A percentile compares a stretch with the other conserved stretches of the same genome.
Conservation (phyloP, 1,284 basidiomycete species). For the Cutaneotrichosporon curvatum region DNA sequence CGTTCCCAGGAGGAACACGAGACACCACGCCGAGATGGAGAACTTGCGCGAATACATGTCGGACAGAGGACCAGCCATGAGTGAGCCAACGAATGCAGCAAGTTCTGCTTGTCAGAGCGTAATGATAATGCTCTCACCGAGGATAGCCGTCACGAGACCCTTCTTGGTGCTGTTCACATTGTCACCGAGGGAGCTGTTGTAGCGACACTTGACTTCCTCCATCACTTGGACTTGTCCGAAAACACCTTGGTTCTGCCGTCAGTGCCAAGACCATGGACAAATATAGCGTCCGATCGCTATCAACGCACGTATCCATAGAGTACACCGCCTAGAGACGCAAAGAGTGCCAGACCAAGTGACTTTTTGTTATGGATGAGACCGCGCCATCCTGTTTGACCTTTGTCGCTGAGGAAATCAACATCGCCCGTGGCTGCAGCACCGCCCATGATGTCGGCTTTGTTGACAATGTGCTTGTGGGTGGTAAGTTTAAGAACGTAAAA, state of each 20-base stretch:
- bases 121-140: slow-evolving; percentile 13
- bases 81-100: slow-evolving; percentile 36
- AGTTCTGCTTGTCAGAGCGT: slow-evolving; percentile 22
- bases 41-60: slow-evolving; percentile 41
- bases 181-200: slow-evolving; percentile 16
- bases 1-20: slow-evolving; percentile 41
- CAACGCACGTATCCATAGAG: slow-evolving; percentile 36
- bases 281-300: background rate
- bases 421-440: slow-evolving; percentile 6
- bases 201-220: slow-evolving; percentile 30
- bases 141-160: slow-evolving; percentile 36
- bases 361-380: slow-evolving; percentile 13
- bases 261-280: background rate
- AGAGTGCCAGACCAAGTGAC: slow-evolving; percentile 14
- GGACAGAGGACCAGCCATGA: slow-evolving; percentile 40
- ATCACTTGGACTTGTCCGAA: slow-evolving; percentile 44
- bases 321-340: slow-evolving; percentile 43
- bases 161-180: slow-evolving; percentile 6
- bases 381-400: slow-evolving; percentile 6
- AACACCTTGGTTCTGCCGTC: slow-evolving; percentile 25
- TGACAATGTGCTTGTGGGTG: background rate
- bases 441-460: background rate
- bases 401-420: slow-evolving; percentile 6
- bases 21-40: slow-evolving; percentile 41
- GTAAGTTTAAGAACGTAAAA: too few relatives aligned